phyloP scores from a whole-genome alignment of 495 filamentous ascomycete genomes.

The Lindgomyces ingoldianus region DNA sequence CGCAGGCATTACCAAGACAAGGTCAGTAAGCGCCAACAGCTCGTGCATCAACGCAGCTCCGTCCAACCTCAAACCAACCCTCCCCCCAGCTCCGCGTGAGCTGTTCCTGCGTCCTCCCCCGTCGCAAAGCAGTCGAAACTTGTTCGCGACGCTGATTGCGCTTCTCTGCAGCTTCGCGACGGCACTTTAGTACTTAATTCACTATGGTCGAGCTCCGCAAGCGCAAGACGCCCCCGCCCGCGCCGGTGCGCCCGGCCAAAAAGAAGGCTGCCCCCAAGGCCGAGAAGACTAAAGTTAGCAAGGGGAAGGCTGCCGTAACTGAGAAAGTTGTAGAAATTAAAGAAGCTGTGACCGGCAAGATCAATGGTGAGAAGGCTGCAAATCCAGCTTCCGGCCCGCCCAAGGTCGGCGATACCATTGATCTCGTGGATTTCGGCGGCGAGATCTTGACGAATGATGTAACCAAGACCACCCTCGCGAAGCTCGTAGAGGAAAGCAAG shows the following conservation, averaged over 20 bases:
- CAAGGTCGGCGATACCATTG: slow-evolving; percentile 56
- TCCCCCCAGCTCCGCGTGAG: slow-evolving; percentile 2
- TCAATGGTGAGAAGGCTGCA: slow-evolving; percentile 6
- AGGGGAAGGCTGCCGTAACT: slow-evolving; percentile 30
- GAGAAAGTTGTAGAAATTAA: slow-evolving; percentile 31
- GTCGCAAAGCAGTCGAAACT: slow-evolving; percentile 1
- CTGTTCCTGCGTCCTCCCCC: slow-evolving; percentile 4
- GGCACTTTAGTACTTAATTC: neutral
- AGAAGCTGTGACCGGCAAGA: slow-evolving; percentile 29
- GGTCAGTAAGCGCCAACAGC: slow-evolving; percentile 32
- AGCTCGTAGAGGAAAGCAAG: slow-evolving; percentile 78
- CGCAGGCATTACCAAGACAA: slow-evolving; percentile 18
- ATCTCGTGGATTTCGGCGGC: slow-evolving; percentile 74
- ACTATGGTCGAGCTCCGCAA: slow-evolving; percentile 48
- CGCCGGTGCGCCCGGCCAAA: slow-evolving; percentile 39
- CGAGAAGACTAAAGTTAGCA: slow-evolving; percentile 27
- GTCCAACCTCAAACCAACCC: slow-evolving; percentile 26
- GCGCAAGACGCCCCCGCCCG: slow-evolving; percentile 45
- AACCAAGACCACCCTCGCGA: slow-evolving; percentile 69
- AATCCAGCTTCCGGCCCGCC: slow-evolving; percentile 16
- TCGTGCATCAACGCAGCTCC: slow-evolving; percentile 23
- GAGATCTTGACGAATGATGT: slow-evolving; percentile 85
- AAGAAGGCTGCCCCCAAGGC: slow-evolving; percentile 40
- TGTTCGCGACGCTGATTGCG: slow-evolving; percentile 19
- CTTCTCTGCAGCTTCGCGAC: slow-evolving; percentile 25